These are phyloP conservation scores for Saposhnikovia divaricata DNA, from an alignment of 129 eudicot species.

Conservation along the genomic window DNA sequence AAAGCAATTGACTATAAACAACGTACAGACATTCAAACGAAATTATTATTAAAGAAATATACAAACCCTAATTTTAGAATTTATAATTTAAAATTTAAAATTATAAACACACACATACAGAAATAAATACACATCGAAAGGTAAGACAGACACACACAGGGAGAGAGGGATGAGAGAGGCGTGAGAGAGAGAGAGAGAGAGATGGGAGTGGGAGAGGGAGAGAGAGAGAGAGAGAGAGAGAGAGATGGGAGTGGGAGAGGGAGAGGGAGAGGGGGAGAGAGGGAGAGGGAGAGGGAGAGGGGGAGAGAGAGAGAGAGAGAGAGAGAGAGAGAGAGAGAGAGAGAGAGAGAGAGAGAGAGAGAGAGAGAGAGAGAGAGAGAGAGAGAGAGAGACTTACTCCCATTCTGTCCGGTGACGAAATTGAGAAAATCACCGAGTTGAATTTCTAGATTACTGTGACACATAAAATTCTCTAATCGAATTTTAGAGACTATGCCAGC, in stretches of 20 bases:
- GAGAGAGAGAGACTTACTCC: constrained; percentile 44
- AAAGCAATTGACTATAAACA: not conserved
- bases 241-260: too few species aligned
- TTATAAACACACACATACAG: not conserved
- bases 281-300: too few species aligned
- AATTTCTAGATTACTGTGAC: constrained; percentile 70
- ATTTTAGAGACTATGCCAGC: constrained; percentile 66
- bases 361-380: too few species aligned
- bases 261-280: too few species aligned
- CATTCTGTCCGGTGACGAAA: constrained; percentile 96
- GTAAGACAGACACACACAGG: not conserved
- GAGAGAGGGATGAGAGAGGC: not conserved
- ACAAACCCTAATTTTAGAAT: not conserved
- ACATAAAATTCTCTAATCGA: constrained; percentile 80
- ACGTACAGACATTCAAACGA: too few species aligned
- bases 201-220: too few species aligned
- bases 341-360: too few species aligned
- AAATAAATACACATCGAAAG: not conserved
- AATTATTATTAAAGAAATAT: not conserved
- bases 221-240: too few species aligned
- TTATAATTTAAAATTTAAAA: not conserved
- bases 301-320: too few species aligned
- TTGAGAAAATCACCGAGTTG: constrained; percentile 63
- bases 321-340: too few species aligned
- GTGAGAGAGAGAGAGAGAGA: too few species aligned